A percentile compares a stretch with the other conserved stretches of the same genome.
phyloP scores from a whole-genome alignment of 2,329 filamentous ascomycete species.

The Trichoderma sp. region DNA sequence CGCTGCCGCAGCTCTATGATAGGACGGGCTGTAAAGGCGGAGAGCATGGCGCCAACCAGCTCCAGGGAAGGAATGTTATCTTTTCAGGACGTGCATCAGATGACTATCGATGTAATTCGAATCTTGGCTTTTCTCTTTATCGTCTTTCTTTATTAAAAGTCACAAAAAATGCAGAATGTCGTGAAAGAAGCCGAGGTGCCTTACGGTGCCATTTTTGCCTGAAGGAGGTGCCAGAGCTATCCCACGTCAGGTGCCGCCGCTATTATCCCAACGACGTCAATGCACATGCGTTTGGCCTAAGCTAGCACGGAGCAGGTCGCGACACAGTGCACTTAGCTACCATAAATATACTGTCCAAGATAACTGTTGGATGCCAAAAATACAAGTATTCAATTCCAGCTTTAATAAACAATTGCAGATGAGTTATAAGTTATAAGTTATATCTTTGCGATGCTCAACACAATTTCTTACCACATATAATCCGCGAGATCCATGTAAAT shows the following conservation, averaged over 20 bases:
- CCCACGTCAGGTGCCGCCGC: constrained; percentile 18
- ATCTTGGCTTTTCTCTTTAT: not conserved
- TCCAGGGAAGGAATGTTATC: constrained; percentile 36
- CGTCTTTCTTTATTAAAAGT: not conserved
- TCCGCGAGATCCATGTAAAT: not conserved
- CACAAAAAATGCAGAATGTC: not conserved
- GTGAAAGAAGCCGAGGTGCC: not conserved
- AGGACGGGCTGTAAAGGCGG: constrained; percentile 92
- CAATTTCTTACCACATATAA: not conserved
- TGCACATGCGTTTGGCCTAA: constrained; percentile 29
- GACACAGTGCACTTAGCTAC: constrained; percentile 22
- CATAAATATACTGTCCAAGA: not conserved
- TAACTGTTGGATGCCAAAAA: not conserved
- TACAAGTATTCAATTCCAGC: not conserved
- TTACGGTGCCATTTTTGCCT: constrained; percentile 2
- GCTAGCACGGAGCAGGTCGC: constrained; percentile 24
- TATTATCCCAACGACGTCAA: constrained; percentile 31
- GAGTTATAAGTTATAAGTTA: not conserved
- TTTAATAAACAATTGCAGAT: not conserved
- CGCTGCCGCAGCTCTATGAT: constrained; percentile 95
- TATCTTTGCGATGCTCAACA: not conserved
- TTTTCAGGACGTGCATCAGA: constrained; percentile 33
- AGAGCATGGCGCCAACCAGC: constrained; percentile 72
- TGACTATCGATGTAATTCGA: not conserved
- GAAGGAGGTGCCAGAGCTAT: constrained; percentile 8